Evolutionary conservation across 148 eudicot genomes (phyloP).

Genomic region (Chenopodium album): DNA sequence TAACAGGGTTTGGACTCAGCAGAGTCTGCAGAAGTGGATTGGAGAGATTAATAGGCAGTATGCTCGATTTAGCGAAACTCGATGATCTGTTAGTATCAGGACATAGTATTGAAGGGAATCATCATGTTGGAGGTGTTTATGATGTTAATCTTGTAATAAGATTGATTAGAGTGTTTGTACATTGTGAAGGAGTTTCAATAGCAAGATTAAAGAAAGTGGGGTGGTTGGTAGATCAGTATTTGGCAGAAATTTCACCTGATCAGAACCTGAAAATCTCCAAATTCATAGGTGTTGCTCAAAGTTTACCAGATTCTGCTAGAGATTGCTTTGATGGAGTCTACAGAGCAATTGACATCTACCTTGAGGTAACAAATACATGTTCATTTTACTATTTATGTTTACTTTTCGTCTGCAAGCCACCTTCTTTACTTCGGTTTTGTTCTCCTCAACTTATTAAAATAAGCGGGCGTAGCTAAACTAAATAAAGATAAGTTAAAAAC

Average conservation of each 20-base stretch:
- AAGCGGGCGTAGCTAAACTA: too few species aligned
- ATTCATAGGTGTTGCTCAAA: conserved; percentile 66
- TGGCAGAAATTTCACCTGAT: conserved; percentile 84
- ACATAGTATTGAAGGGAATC: conserved; percentile 5
- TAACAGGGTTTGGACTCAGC: conserved; percentile 49
- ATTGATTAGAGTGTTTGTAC: conserved; percentile 60
- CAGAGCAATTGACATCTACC: conserved; percentile 86
- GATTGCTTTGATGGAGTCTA: conserved; percentile 81
- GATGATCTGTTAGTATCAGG: conserved; percentile 65
- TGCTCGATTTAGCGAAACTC: conserved; percentile 62
- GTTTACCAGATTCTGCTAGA: conserved; percentile 78
- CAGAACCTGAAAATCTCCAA: conserved; percentile 60
- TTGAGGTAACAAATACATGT: conserved; percentile 49
- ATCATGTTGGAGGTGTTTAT: conserved; percentile 46
- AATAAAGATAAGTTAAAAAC: too few species aligned
- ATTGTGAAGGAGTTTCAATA: conserved; percentile 32
- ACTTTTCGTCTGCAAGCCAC: too few species aligned
- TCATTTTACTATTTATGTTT: background rate
- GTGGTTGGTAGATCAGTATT: conserved; percentile 61
- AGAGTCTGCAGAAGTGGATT: conserved; percentile 44
- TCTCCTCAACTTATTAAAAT: too few species aligned
- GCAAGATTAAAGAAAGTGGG: conserved; percentile 60
- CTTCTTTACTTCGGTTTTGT: too few species aligned
- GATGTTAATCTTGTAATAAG: conserved; percentile 79
- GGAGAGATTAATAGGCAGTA: conserved; percentile 58